These are phyloP conservation scores for Collybia nuda DNA, from an alignment of 768 basidiomycete genomes.

Conservation along the genomic window DNA sequence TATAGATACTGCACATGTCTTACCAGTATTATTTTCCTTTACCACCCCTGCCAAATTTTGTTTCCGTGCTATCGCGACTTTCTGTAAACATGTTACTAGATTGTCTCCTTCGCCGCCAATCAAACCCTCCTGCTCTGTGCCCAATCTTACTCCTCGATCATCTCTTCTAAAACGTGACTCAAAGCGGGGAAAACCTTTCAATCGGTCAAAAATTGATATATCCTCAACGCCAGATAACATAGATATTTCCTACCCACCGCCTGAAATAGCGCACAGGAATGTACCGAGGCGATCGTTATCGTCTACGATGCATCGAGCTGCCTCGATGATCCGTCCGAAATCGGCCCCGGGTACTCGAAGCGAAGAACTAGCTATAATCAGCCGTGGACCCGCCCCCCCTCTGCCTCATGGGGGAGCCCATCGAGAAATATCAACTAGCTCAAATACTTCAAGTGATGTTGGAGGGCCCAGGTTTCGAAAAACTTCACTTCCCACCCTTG, in stretches of 20 bases:
- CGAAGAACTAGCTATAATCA: not conserved
- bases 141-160: constrained; percentile 11
- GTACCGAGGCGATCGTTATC: constrained; percentile 25
- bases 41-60: constrained; percentile 80
- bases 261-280: constrained; percentile 3
- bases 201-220: not conserved
- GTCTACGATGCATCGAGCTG: constrained; percentile 12
- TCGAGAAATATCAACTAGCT: not conserved
- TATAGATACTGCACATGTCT: constrained; percentile 67
- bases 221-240: not conserved
- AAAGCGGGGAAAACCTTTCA: not conserved
- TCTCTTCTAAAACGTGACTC: constrained; percentile 4
- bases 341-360: constrained; percentile 2
- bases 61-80: constrained; percentile 73
- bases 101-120: constrained; percentile 25
- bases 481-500: constrained; percentile 8
- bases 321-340: constrained; percentile 12
- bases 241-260: not conserved
- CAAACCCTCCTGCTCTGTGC: constrained; percentile 4
- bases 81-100: constrained; percentile 66
- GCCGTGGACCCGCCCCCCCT: not conserved
- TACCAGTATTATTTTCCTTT: constrained; percentile 75
- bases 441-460: constrained; percentile 28
- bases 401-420: not conserved
- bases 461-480: constrained; percentile 31